Conservation (phyloP, 768 basidiomycete genomes). For the Suillus weaverae region DNA sequence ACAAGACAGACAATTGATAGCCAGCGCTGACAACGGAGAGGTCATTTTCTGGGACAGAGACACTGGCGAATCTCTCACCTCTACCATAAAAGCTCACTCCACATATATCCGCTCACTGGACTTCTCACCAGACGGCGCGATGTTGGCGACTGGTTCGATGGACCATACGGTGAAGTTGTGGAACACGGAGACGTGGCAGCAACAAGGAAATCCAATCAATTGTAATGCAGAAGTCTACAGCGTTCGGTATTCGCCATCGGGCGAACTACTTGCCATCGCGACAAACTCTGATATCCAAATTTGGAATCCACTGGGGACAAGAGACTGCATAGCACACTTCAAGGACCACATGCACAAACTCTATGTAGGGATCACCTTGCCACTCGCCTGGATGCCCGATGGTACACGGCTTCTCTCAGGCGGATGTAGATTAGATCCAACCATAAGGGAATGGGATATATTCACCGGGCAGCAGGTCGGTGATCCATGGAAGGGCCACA, state of each 20-base stretch:
- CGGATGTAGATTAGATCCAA: neutral
- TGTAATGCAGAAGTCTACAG: neutral
- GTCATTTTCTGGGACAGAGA: neutral
- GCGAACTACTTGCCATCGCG: neutral
- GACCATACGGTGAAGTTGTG: neutral
- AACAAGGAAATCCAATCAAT: neutral
- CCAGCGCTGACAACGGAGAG: neutral
- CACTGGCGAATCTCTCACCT: neutral
- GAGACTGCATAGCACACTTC: neutral
- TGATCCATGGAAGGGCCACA: neutral
- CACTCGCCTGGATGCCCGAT: neutral
- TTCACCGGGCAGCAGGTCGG: neutral
- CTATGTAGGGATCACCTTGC: neutral
- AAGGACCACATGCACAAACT: neutral
- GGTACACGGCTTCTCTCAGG: neutral
- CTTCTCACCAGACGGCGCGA: neutral
- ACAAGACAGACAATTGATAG: neutral
- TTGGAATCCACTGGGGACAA: neutral
- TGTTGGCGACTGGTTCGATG: neutral
- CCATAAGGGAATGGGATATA: neutral
- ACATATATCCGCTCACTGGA: neutral
- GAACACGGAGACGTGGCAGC: neutral
- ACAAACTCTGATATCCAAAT: slow-evolving; percentile 1
- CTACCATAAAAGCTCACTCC: neutral
- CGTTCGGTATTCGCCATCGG: neutral